Conservation (phyloP, 331 rosid species). For the Telfairia occidentalis region DNA sequence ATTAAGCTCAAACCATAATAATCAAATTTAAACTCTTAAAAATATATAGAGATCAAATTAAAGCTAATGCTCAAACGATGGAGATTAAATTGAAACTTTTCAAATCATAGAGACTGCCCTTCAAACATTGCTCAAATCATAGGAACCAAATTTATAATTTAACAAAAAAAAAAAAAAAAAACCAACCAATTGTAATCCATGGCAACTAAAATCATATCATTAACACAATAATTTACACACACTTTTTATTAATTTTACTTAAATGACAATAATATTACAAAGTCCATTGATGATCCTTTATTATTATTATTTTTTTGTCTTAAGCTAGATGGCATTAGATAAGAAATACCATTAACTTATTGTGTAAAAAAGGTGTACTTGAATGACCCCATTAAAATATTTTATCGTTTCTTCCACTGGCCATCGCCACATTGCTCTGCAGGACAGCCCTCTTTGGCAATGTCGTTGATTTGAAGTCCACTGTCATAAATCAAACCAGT, state of each 20-base stretch:
- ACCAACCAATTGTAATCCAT: neutral
- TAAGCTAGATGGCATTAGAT: neutral
- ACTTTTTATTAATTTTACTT: neutral
- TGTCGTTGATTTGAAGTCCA: constrained; percentile 53
- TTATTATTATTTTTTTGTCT: neutral
- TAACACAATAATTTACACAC: neutral
- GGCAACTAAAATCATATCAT: neutral
- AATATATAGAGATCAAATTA: no score
- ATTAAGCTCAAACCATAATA: no score
- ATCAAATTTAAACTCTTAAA: no score
- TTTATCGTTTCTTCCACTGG: neutral
- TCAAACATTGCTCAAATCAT: no score
- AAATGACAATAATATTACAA: neutral
- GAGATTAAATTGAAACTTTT: no score
- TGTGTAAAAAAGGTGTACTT: neutral
- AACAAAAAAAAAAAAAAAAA: no score
- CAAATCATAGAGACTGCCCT: no score
- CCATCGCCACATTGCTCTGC: neutral
- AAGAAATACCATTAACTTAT: neutral
- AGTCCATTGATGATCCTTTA: neutral
- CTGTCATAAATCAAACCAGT: constrained; percentile 41
- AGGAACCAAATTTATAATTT: no score
- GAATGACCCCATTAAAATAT: neutral
- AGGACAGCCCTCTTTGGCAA: constrained; percentile 61
- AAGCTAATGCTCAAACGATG: no score